Conservation (phyloP, 306 rosid species). For the Rosa chinensis region DNA sequence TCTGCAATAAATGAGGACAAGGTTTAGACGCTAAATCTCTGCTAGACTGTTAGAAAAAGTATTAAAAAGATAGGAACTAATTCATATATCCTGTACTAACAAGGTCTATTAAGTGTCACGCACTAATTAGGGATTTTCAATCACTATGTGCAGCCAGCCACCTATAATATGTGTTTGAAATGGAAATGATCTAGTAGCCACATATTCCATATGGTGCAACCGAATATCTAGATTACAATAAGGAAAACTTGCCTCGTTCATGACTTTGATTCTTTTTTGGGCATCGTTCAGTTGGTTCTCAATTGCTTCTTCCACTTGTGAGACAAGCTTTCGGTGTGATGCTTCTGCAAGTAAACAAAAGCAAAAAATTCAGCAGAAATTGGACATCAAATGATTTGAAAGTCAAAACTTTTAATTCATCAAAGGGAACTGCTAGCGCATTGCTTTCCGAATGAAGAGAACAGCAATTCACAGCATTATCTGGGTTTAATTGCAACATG, state of each 20-base stretch:
- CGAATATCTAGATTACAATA: conserved; percentile 20
- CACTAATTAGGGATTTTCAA: conserved; percentile 23
- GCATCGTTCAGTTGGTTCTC: conserved; percentile 67
- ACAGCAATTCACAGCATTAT: not conserved
- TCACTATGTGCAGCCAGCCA: conserved; percentile 10
- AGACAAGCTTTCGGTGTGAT: conserved; percentile 66
- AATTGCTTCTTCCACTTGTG: conserved; percentile 72
- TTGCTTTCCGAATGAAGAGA: not conserved
- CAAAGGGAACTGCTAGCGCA: not conserved
- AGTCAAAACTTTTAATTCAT: not conserved
- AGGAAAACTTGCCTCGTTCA: conserved; percentile 66
- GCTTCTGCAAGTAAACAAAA: conserved; percentile 51
- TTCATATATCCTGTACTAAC: conserved; percentile 4
- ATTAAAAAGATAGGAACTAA: not conserved
- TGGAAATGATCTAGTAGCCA: not conserved
- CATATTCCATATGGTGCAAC: conserved; percentile 18
- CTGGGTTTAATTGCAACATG: not conserved
- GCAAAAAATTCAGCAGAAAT: conserved; percentile 21
- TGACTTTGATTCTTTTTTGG: conserved; percentile 59
- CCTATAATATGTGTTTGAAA: not conserved
- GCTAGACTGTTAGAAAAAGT: not conserved
- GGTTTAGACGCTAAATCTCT: not conserved
- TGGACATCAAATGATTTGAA: not conserved
- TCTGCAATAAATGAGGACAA: conserved; percentile 50
- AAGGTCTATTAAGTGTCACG: not conserved